Evolutionary conservation across 2,329 filamentous ascomycete genomes (phyloP), one percentile per base, ranked within the genome.

Genomic region (Colletotrichum godetiae): DNA sequence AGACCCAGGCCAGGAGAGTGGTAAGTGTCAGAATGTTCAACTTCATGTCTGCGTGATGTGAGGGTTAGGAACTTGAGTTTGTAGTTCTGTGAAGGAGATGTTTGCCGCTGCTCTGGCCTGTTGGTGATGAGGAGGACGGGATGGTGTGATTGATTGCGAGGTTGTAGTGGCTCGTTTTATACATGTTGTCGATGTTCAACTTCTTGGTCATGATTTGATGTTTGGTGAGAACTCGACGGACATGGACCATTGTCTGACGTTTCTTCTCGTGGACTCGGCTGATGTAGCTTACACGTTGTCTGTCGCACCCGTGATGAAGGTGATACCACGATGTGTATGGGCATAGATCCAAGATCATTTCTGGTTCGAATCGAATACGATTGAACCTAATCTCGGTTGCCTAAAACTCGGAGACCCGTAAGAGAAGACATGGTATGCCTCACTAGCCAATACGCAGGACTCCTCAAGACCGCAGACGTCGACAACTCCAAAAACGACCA

Each of bases 291-390:
- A 57, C 60, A 66, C 56, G 71, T 71, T 56, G 67, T 70, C 27
- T 49, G 71, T 73, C 71, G 49, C 71, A 73, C 56, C 71, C 71
- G 71, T 49, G 35, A 19, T 7, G 49, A 62, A 29, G 56, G 67
- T 73, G 55, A 35, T 22, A 73, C 71, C 37, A 15, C 22, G 24
- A 46, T 60, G 35, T 22, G 58, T 56, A 31, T 22, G 56, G 65
- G 22, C 31, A 11, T 12, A 24, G 33, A 24, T 53, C 37, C 53
- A 49, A 72, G 66, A 31, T 46, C 10, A 5, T 63, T 11, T 15
- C 29, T 19, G 7, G 7, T 22, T 63, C 11, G 13, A 35, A 2
- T 4, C 12, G 31, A 27, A 35, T 19, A 31, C 15, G 49, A 35
- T 24, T 27, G 8, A 29, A 22, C 27, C 8, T 63, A 10, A n/a